Evolutionary conservation across 805 yeast species (phyloP), one percentile per base, ranked within the genome.

Genomic region (Yarrowia sp.): DNA sequence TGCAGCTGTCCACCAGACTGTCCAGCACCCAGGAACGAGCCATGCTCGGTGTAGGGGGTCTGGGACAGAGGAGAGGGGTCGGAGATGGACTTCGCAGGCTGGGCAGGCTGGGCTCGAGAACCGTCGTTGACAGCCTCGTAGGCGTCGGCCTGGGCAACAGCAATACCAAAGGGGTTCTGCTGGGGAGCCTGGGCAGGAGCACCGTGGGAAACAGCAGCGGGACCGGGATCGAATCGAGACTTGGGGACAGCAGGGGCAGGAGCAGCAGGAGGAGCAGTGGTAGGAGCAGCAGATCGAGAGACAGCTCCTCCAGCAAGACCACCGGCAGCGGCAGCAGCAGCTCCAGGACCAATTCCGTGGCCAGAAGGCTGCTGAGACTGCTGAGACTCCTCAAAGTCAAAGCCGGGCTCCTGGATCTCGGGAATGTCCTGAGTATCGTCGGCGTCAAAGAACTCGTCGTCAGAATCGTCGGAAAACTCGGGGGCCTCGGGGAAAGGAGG

Each of bases 381-480:
- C 26, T 32, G 49, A 11, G 49, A 32, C 50, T 59, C 52, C 42
- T 59, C 65, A 36, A 59, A 59, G 46, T 59, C 65, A 14, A 45
- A 45, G 5, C 52, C 65, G 19, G 65, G 50, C 46, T 59, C 65
- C 35, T 45, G 65, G 42, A 59, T 59, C 65, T 59, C 65, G 19
- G 65, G 65, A 16, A 59, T 43, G 15, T 59, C 52, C 32, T 43
- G 50, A 9, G 50, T 55, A n/a, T 76, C 76, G 15, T 74, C 75
- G 9, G 77, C 77, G 50, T 79, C 82, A 61, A 76, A 78, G 70
- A 76, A 77, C 66, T 75, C 81, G 26, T 77, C 78, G 26, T 78
- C 79, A 36, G 75, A 76, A 11, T 77, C 80, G 8, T 75, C 77
- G 1, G 74, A 69, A 8, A 69, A 72, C 49, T 69, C 78, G 22